These are phyloP conservation scores for Sarocladiaceae sp. DNA, from an alignment of 2,329 filamentous ascomycete species.

Conservation along the genomic window DNA sequence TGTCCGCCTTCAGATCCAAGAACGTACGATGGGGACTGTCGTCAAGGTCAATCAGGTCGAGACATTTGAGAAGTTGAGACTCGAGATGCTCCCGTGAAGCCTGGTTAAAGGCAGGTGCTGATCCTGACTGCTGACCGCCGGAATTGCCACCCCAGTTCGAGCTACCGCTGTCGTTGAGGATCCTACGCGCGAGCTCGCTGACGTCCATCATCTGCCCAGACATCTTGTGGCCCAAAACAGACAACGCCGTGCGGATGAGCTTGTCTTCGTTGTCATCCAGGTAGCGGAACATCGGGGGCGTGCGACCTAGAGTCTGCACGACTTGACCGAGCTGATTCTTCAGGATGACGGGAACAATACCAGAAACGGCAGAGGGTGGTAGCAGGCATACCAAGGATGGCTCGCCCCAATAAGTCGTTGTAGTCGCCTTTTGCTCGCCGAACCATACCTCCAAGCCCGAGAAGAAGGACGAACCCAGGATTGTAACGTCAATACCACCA, in stretches of 20 bases:
- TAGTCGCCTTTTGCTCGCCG: slow-evolving; percentile 57
- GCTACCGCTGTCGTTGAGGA: slow-evolving; percentile 42
- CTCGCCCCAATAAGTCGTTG: slow-evolving; percentile 75
- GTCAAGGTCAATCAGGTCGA: slow-evolving; percentile 75
- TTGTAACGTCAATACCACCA: slow-evolving; percentile 81
- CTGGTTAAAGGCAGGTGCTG: slow-evolving; percentile 37
- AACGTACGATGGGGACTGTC: slow-evolving; percentile 62
- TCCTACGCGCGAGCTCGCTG: slow-evolving; percentile 53
- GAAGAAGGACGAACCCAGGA: slow-evolving; percentile 74
- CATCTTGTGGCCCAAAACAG: slow-evolving; percentile 58
- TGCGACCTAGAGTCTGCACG: slow-evolving; percentile 28
- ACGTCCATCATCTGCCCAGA: slow-evolving; percentile 56
- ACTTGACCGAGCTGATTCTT: slow-evolving; percentile 24
- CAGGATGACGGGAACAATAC: slow-evolving; percentile 61
- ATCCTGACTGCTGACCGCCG: slow-evolving; percentile 33
- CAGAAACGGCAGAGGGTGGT: slow-evolving; percentile 62
- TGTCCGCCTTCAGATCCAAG: slow-evolving; percentile 58
- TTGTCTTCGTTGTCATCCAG: slow-evolving; percentile 64
- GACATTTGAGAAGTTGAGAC: slow-evolving; percentile 60
- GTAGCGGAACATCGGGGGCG: slow-evolving; percentile 61
- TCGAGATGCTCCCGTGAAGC: slow-evolving; percentile 51
- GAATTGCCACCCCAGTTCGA: slow-evolving; percentile 40
- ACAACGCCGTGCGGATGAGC: slow-evolving; percentile 61
- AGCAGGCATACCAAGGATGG: slow-evolving; percentile 74
- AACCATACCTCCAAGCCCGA: slow-evolving; percentile 78